Base-by-base conservation (phyloP, 352 stramenopile species). In the Phytophthora uliginosa region DNA sequence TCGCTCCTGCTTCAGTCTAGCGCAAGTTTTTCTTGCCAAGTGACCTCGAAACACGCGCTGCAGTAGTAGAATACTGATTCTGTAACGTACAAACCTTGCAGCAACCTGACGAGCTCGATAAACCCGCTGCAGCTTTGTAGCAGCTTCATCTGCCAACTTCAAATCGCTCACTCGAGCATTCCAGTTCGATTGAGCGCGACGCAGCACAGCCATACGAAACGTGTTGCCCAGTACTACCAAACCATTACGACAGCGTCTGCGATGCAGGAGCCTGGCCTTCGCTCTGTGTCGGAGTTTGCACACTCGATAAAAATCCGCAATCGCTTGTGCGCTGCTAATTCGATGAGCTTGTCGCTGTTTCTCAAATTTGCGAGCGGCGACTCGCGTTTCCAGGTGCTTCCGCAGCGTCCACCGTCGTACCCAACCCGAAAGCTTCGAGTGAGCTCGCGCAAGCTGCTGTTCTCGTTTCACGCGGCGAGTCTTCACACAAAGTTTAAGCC, bases 31-130 rank as follows among this genome's bases (percentile, higher is more conserved):
- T 63, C 67, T 54, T 22, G 60, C 50, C 7, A 47, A 24, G 33
- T 73, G 18, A 2, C 61, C 56, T 7, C 58, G 76, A 31, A 72
- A 24, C 7, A 74, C 10, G 10, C 42, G 56, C 42, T 83, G 69
- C 2, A 85, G 33, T 8, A 52, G 18, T 5, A 55, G 4, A 13
- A 51, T 59, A 22, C 57, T 59, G 3, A n/a, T 20, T 62, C 54
- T 24, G 15, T 40, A 3, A n/a, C 38, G 26, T 18, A 15, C 17
- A 34, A 63, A 50, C 20, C 20, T 54, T 63, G 33, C 10, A 7
- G 17, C 52, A 7, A 20, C 22, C 52, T 59, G 24, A 52, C 50
- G 36, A 2, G 2, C 9, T 20, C 56, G 61, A 61, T 57, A 73
- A 42, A 61, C 4, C 12, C 31, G 51, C 45, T 79, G 72, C 7